Base-by-base conservation (phyloP, 306 rosid genomes). In the Cercis canadensis region DNA sequence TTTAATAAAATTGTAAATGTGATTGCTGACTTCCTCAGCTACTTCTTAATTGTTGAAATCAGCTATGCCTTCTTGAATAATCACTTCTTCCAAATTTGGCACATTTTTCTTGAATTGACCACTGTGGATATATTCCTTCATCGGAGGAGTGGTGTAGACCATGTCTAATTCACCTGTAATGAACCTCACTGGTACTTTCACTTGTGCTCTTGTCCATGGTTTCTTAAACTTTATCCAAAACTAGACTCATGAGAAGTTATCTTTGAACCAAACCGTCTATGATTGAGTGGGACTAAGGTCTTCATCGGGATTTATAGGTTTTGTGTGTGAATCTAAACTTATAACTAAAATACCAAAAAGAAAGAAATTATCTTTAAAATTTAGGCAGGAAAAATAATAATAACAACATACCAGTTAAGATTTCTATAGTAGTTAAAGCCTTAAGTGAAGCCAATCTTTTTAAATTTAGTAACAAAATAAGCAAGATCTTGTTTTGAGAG, bases 1-100 rank as follows among this genome's bases (percentile, higher is more conserved):
- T 0, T 1, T 73, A 12, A 80, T 77, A 50, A 77, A 80, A 13
- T 80, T 16, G 4, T 66, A 77, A 11, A 84, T 84, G 67, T 84
- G 81, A 50, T 31, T 29, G 37, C 31, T 77, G 72, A 65, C 32
- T 4, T 80, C 85, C 16, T 44, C 68, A 0, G 85, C 40, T 0
- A 49, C 50, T 65, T 84, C 85, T 70, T 69, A 76, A 36, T 80
- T 84, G 52, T 73, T 84, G 75, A 76, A 84, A 34, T 84, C 85
- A 17, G 68, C 73, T 0, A 76, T 82, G 0, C 82, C 85, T 73
- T 70, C 64, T 47, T 64, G 79, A 15, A 84, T 76, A 31, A 80
- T 45, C 58, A 74, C 72, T 60, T 83, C 78, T 45, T 84, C 74
- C 71, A 84, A 63, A 55, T n/a, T n/a, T n/a, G n/a, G n/a, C n/a